Percentiles rank a stretch among this genome's conserved stretches.
Evolutionary conservation across 192 early-diverging fungal genomes (phyloP).

Genomic region (Coemansia sp.): DNA sequence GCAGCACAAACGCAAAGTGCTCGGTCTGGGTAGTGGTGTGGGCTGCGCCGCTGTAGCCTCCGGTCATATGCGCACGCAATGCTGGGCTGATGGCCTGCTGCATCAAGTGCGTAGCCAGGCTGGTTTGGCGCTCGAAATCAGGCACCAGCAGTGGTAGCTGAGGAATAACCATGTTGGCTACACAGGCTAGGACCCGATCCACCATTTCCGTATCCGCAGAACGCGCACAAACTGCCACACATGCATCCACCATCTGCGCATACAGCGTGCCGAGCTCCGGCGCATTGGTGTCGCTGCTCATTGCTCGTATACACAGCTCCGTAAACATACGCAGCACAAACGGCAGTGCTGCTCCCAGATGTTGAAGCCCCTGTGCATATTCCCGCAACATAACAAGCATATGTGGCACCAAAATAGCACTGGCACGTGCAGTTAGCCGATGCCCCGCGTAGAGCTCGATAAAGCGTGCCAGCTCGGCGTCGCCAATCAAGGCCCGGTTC

Average conservation of each 20-base stretch:
- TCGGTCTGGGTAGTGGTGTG: constrained; percentile 31
- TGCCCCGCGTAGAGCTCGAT: constrained; percentile 37
- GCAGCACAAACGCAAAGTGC: constrained; percentile 38
- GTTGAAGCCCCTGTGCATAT: constrained; percentile 23
- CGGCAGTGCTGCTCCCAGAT: constrained; percentile 30
- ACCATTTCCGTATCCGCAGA: constrained; percentile 68
- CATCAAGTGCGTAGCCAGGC: constrained; percentile 67
- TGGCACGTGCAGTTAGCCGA: constrained; percentile 26
- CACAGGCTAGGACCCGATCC: constrained; percentile 54
- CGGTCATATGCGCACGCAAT: constrained; percentile 60
- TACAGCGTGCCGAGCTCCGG: constrained; percentile 31
- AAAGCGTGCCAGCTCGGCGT: constrained; percentile 32
- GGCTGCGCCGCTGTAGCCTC: constrained; percentile 42
- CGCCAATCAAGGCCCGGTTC: constrained; percentile 8
- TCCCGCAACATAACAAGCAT: constrained; percentile 36
- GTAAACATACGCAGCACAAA: constrained; percentile 51
- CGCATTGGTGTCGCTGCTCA: constrained; percentile 15
- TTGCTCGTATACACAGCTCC: constrained; percentile 33
- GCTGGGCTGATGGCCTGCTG: constrained; percentile 76
- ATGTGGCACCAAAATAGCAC: constrained; percentile 24
- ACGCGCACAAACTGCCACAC: constrained; percentile 71
- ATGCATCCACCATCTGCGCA: constrained; percentile 63
- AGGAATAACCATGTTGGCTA: constrained; percentile 58
- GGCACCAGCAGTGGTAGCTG: constrained; percentile 63
- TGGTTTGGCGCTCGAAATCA: constrained; percentile 71